Conservation (phyloP, 176 grass and related monocot species). For the Zizania latifolia region DNA sequence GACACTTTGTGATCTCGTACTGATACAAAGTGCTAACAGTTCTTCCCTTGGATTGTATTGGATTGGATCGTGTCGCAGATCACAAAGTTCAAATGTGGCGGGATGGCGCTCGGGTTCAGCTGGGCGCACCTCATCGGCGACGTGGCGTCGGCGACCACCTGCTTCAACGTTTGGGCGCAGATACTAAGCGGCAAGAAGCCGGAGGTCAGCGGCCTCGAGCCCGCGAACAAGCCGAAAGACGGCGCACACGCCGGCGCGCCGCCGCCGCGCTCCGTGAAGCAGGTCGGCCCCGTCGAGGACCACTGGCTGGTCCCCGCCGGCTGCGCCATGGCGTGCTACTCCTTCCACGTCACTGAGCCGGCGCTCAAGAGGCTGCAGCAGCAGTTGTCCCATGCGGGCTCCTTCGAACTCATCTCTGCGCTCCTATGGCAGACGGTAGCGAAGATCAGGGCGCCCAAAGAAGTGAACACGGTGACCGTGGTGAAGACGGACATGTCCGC, state of each 20-base stretch:
- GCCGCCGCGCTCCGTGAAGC: constrained; percentile 51
- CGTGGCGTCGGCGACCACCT: constrained; percentile 46
- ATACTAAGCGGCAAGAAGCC: constrained; percentile 43
- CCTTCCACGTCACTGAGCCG: constrained; percentile 52
- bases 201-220: not conserved
- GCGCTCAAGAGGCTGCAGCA: constrained; percentile 36
- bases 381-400: not conserved
- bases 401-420: constrained; percentile 74
- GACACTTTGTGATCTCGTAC: not conserved
- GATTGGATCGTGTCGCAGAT: constrained; percentile 29
- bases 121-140: constrained; percentile 96
- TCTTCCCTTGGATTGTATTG: too few relatives aligned
- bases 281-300: constrained; percentile 56
- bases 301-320: constrained; percentile 49
- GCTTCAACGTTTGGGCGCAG: constrained; percentile 77
- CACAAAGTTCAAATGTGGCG: constrained; percentile 80
- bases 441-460: constrained; percentile 44
- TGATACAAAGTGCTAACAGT: not conserved
- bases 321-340: constrained; percentile 62
- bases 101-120: constrained; percentile 82
- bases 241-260: not conserved
- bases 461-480: constrained; percentile 50
- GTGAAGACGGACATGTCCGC: constrained; percentile 30
- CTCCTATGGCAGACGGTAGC: constrained; percentile 67
- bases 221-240: constrained; percentile 11